Evolutionary conservation across 768 basidiomycete species (phyloP).

Genomic region (Sutorius australiensis): DNA sequence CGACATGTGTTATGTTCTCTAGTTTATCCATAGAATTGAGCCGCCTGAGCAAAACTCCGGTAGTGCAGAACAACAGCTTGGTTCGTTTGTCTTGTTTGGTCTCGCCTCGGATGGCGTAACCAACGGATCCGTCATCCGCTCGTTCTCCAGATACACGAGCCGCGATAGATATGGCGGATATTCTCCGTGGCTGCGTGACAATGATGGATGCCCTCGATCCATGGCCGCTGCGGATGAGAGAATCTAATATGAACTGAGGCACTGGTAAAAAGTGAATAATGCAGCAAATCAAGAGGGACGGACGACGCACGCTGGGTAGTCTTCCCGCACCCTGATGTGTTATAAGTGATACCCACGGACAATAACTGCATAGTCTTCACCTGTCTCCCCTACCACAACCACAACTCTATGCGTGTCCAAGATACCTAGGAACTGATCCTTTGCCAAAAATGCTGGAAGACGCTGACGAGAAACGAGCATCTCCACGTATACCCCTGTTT

Average conservation of each 20-base stretch:
- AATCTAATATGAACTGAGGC: slow-evolving; percentile 87
- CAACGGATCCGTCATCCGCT: slow-evolving; percentile 71
- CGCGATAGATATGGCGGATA: slow-evolving; percentile 87
- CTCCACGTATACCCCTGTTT: slow-evolving; percentile 46
- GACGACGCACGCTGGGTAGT: slow-evolving; percentile 69
- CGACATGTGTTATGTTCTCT: slow-evolving; percentile 70
- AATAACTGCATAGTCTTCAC: slow-evolving; percentile 33
- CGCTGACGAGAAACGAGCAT: slow-evolving; percentile 54
- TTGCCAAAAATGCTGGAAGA: slow-evolving; percentile 74
- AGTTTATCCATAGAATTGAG: slow-evolving; percentile 72
- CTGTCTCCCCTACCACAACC: slow-evolving; percentile 88
- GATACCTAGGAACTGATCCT: slow-evolving; percentile 55
- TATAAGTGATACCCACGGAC: background rate
- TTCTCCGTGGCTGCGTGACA: slow-evolving; percentile 84
- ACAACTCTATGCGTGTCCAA: slow-evolving; percentile 63
- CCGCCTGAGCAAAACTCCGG: slow-evolving; percentile 84
- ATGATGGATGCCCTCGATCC: slow-evolving; percentile 74
- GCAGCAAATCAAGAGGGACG: background rate
- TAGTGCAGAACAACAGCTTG: slow-evolving; percentile 86
- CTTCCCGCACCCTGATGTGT: slow-evolving; percentile 71
- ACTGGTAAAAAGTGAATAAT: slow-evolving; percentile 38
- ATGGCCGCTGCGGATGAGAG: slow-evolving; percentile 56
- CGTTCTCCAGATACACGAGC: slow-evolving; percentile 82
- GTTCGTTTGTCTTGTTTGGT: slow-evolving; percentile 62
- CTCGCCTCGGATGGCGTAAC: slow-evolving; percentile 89